Evolutionary conservation across 2,329 filamentous ascomycete species (phyloP), one percentile per base, ranked within the genome.

Genomic region (Septoria petroselini): DNA sequence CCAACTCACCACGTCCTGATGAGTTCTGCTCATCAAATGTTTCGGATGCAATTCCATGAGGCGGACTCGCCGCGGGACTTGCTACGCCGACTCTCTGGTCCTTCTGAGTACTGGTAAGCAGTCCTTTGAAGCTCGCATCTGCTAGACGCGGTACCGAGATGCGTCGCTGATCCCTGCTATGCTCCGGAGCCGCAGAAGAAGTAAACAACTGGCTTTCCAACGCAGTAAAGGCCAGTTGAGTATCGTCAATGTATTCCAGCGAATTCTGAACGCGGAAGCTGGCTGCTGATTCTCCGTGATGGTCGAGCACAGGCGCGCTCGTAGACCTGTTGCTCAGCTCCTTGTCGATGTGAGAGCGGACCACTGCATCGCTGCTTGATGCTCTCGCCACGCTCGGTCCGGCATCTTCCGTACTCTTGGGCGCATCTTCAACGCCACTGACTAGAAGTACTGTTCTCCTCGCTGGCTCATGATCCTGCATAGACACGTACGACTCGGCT

Each of bases 141-240:
- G 11, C 12, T 14, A 37, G n/a, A 19, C 14, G 3, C n/a, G n/a
- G 11, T 6, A 15, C 27, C n/a, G 23, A 5, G 12, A 25, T 17
- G 19, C 9, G 19, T 30, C 21, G 9, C 8, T 29, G 31, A 21
- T 19, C n/a, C 14, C 30, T n/a, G 25, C 38, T 27, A 44, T 19
- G n/a, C n/a, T n/a, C n/a, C n/a, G n/a, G n/a, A 23, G 21, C 35
- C 23, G 60, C 47, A 7, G 60, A 65, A 2, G 61, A 59, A 12
- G 68, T 65, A 17, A 60, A 53, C 1, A 75, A 42, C 38, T 75
- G 71, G 39, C 70, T 75, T 52, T 75, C 67, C 7, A 75, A 44
- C 2, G 63, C 69, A 27, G 64, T 60, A 33, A 63, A 64, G 12
- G 70, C 73, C 18, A 71, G 48, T 53, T 76, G 73, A 4, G 73